Evolutionary conservation across 441 rosid genomes (phyloP).

Genomic region (Cnidoscolus chayamansa): DNA sequence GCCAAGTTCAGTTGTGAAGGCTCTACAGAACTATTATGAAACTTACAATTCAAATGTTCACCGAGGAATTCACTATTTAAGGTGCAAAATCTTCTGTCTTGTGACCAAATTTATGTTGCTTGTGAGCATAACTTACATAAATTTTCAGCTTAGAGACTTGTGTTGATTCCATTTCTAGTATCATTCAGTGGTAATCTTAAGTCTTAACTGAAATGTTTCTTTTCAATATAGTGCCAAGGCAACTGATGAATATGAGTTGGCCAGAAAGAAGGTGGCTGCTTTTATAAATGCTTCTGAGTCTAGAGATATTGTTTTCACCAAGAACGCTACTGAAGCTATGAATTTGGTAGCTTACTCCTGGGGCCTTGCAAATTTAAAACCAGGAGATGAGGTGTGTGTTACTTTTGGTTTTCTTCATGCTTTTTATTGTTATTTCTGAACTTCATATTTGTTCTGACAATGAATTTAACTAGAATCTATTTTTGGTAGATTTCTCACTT

Average conservation of each 20-base stretch:
- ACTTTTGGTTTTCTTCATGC: neutral
- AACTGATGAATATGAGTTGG: conserved; percentile 83
- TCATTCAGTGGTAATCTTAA: neutral
- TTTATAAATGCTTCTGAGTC: conserved; percentile 74
- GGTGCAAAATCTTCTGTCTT: conserved; percentile 32
- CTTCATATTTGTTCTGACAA: neutral
- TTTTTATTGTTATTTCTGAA: neutral
- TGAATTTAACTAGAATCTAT: neutral
- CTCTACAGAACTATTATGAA: conserved; percentile 67
- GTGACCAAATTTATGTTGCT: too few relatives aligned
- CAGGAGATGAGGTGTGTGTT: conserved; percentile 69
- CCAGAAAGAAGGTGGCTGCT: conserved; percentile 81
- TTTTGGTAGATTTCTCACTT: neutral
- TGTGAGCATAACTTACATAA: too few relatives aligned
- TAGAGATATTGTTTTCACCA: conserved; percentile 78
- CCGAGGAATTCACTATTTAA: conserved; percentile 76
- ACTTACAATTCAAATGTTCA: conserved; percentile 83
- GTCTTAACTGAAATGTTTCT: neutral
- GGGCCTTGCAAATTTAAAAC: conserved; percentile 70
- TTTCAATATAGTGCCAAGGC: conserved; percentile 66
- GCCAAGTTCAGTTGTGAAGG: conserved; percentile 60
- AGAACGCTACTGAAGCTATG: conserved; percentile 94
- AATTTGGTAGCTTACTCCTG: conserved; percentile 82
- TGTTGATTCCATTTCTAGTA: neutral
- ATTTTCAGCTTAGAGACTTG: neutral